Conservation (phyloP, 495 filamentous ascomycete genomes). For the Pseudoneurospora amorphoporcata region DNA sequence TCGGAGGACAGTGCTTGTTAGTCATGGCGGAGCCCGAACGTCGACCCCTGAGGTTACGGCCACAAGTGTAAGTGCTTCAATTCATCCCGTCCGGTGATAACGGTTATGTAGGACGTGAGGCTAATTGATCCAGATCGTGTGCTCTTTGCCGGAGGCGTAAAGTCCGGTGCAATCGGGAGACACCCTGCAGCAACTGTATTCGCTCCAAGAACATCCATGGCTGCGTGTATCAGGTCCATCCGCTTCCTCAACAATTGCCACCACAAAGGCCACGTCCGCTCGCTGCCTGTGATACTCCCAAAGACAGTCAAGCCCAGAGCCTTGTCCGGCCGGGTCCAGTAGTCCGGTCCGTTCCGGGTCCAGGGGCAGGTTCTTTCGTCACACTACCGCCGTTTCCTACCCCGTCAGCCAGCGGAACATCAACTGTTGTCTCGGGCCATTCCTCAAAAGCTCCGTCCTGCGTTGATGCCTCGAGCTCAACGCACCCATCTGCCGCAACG, state of each 20-base stretch:
- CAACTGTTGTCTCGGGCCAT: background rate
- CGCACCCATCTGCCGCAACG: slow-evolving; percentile 24
- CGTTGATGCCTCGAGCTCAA: slow-evolving; percentile 12
- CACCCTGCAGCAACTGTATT: slow-evolving; percentile 37
- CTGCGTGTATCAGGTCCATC: slow-evolving; percentile 30
- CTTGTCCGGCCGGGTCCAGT: background rate
- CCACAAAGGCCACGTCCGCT: slow-evolving; percentile 1
- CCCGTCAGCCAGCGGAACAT: background rate
- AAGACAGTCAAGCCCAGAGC: background rate
- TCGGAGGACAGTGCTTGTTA: background rate
- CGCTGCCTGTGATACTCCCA: slow-evolving; percentile 5
- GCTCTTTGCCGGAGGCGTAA: slow-evolving; percentile 26
- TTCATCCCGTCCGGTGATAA: background rate
- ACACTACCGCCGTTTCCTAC: background rate
- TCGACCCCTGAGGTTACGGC: background rate
- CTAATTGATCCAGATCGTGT: slow-evolving; percentile 14
- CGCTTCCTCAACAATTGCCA: background rate
- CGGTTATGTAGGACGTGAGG: background rate
- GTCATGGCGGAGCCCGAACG: background rate
- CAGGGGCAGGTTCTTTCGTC: background rate
- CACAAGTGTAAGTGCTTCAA: background rate
- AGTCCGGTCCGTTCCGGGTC: background rate
- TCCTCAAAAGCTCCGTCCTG: background rate
- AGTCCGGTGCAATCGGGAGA: slow-evolving; percentile 25
- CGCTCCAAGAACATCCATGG: slow-evolving; percentile 26